Conservation (phyloP, 345 rosid genomes). For the Streptanthus diversifolius region DNA sequence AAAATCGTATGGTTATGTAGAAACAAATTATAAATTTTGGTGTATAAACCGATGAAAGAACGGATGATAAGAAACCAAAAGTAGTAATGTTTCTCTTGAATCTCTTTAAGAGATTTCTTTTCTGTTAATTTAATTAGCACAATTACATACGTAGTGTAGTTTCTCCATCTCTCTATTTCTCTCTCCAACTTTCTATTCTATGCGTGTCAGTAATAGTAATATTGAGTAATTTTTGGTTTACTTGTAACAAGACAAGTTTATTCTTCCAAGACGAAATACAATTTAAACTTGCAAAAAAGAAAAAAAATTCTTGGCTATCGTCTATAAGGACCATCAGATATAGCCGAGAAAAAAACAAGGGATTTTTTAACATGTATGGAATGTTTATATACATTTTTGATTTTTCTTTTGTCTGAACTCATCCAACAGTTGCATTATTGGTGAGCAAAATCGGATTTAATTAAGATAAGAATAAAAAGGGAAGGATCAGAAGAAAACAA, state of each 20-base stretch:
- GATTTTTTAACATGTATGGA: constrained; percentile 27
- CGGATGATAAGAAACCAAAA: constrained; percentile 32
- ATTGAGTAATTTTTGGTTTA: constrained; percentile 37
- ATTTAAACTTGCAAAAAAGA: constrained; percentile 1
- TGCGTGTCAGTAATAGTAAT: constrained; percentile 40
- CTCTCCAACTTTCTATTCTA: constrained; percentile 38
- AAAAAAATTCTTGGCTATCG: constrained; percentile 53
- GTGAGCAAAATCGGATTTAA: constrained; percentile 22
- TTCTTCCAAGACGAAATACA: constrained; percentile 50
- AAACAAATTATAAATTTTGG: not conserved
- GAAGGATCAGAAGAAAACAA: constrained; percentile 32
- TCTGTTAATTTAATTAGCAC: not conserved
- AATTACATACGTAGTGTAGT: constrained; percentile 9
- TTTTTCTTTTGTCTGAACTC: constrained; percentile 27
- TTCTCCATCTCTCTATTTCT: constrained; percentile 20
- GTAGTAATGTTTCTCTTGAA: constrained; percentile 7
- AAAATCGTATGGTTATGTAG: not conserved
- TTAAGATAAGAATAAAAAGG: constrained; percentile 23
- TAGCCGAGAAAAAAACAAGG: constrained; percentile 47
- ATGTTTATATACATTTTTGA: constrained; percentile 9
- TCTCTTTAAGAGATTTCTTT: not conserved
- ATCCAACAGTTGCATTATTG: constrained; percentile 25
- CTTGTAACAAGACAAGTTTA: constrained; percentile 52
- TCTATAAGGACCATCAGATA: constrained; percentile 74
- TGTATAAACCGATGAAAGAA: constrained; percentile 10